Base-by-base conservation (phyloP, 202 grass and related monocot species). In the Setaria italica region DNA sequence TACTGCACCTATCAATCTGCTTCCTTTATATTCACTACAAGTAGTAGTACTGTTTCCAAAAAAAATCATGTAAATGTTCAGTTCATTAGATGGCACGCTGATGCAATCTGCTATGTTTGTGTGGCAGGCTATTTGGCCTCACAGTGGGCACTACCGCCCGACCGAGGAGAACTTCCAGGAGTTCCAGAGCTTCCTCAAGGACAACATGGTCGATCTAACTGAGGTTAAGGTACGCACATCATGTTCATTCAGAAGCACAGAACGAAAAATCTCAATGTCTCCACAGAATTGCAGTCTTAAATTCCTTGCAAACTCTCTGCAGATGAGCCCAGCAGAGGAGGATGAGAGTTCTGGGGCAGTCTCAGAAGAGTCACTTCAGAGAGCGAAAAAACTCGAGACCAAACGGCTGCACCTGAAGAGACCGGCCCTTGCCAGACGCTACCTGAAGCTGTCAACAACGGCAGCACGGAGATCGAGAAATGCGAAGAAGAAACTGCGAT, bases 101-200 rank as follows among this genome's bases (percentile, higher is more conserved):
- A 90, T 48, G 14, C 30, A 80, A 74, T 82, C 43, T 56, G 35
- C 11, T 70, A 50, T 72, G 29, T 78, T 67, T 86, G 43, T 54
- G 48, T 87, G 69, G 51, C 87, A 98, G 95, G 91, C 93, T 82
- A 88, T 98, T 54, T 98, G 95, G 93, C 93, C 93, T 85, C 95
- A 98, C 62, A 98, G 95, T 7, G 95, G 95, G 16, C 95, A 98
- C 80, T 98, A 98, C 85, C 89, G 90, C 1, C 95, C 93, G 1
- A 98, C 95, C 0, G 88, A 94, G 82, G 93, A 94, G 86, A 98
- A 98, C 33, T 98, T 95, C 65, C 67, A 94, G 17, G 93, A 98
- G 70, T 98, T 98, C 67, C 90, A 94, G 90, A 95, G 75, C 82
- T 98, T 95, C 80, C 91, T 98, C 25, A 92, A 34, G 51, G 91